Conservation (phyloP, 306 rosid genomes). For the Betula pendula region DNA sequence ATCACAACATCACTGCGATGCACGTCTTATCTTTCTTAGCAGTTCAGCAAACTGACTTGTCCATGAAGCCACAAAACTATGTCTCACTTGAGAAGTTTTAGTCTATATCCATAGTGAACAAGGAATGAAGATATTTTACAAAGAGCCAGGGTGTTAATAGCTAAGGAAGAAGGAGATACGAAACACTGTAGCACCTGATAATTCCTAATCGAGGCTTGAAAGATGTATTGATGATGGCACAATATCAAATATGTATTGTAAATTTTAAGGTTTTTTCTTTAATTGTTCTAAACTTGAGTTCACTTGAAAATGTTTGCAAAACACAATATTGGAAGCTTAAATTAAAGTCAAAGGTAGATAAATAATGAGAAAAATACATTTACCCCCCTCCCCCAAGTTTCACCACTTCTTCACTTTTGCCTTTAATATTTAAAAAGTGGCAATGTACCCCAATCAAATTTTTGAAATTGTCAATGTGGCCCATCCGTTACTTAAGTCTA, state of each 20-base stretch:
- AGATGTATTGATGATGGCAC: background rate
- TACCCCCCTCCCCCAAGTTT: no score
- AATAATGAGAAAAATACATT: no score
- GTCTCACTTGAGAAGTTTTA: background rate
- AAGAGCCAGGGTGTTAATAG: background rate
- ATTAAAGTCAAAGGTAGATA: constrained; percentile 9
- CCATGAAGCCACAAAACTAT: background rate
- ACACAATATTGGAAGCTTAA: background rate
- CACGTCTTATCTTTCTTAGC: background rate
- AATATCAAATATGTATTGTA: background rate
- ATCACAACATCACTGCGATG: background rate
- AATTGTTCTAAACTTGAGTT: background rate
- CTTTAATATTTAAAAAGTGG: no score
- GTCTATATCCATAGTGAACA: background rate
- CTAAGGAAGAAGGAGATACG: background rate
- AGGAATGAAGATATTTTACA: background rate
- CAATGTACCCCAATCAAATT: no score
- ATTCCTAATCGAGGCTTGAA: background rate
- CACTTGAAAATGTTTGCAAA: background rate
- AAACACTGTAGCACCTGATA: background rate
- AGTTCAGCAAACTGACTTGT: background rate
- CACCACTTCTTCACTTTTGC: no score
- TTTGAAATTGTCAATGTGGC: no score
- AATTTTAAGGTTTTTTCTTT: background rate
- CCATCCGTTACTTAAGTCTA: no score